Percentiles rank a stretch among this genome's conserved stretches.
Conservation (phyloP, 108 stramenopile species). For the Mediolabrus comicus region DNA sequence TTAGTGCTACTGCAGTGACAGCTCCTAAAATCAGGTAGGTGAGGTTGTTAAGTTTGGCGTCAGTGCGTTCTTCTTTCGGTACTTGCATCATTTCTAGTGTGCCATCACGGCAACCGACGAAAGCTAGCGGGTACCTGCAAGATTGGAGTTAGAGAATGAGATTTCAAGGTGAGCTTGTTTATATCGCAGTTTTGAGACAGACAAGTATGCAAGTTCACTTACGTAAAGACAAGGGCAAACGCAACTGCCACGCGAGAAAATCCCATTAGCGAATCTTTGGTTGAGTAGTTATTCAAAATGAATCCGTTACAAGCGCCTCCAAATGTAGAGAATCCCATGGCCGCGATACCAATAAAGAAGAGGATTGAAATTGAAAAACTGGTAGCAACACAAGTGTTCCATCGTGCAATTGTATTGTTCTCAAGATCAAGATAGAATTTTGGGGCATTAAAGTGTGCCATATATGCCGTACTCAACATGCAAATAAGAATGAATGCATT, state of each 20-base stretch:
- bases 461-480: conserved; percentile 96
- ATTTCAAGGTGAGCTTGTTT: neutral
- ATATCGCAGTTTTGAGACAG: neutral
- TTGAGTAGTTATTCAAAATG: conserved; percentile 94
- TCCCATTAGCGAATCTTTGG: conserved; percentile 81
- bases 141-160: neutral
- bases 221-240: conserved; percentile 86
- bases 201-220: conserved; percentile 9
- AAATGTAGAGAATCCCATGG: conserved; percentile 91
- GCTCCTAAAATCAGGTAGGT: conserved; percentile 46
- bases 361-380: conserved; percentile 83
- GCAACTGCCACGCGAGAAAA: conserved; percentile 91
- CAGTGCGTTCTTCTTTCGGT: conserved; percentile 57
- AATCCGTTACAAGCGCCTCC: conserved; percentile 83
- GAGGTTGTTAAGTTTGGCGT: conserved; percentile 57
- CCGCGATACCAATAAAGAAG: conserved; percentile 73
- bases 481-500: conserved; percentile 89
- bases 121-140: conserved; percentile 86
- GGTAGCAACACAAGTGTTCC: conserved; percentile 70
- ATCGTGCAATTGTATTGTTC: conserved; percentile 84
- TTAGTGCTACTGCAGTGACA: conserved; percentile 49
- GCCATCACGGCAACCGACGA: conserved; percentile 85
- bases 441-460: conserved; percentile 95
- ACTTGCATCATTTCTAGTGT: conserved; percentile 63
- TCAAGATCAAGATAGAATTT: conserved; percentile 87